phyloP scores from a whole-genome alignment of 805 yeast species.

The Teunomyces barrocoloradensis region DNA sequence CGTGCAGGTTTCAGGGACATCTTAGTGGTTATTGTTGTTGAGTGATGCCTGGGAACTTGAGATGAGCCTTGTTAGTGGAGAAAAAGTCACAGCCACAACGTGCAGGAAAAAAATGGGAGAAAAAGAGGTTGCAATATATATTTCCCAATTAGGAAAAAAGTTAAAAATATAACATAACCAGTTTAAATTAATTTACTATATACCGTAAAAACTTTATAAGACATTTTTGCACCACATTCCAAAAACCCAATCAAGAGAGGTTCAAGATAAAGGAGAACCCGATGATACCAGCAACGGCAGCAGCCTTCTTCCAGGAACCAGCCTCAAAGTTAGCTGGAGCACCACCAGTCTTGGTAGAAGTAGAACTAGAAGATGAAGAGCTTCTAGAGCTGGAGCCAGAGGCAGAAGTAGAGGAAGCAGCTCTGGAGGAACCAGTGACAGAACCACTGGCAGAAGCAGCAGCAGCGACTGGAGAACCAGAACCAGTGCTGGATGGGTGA shows the following conservation, averaged over 20 bases:
- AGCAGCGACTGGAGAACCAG: constrained; percentile 2
- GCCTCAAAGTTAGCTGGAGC: constrained; percentile 17
- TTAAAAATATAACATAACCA: background rate
- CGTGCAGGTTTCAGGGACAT: constrained; percentile 51
- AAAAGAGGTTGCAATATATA: background rate
- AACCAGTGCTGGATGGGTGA: constrained; percentile 10
- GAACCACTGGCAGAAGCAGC: background rate
- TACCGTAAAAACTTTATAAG: background rate
- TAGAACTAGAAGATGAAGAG: constrained; percentile 9
- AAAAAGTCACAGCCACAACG: background rate
- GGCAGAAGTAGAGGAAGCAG: constrained; percentile 6
- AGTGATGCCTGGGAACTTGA: background rate
- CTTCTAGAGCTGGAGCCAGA: constrained; percentile 10
- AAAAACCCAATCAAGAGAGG: constrained; percentile 7
- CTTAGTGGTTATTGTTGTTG: background rate
- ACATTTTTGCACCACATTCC: background rate
- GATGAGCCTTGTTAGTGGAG: background rate
- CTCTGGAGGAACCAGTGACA: constrained; percentile 1
- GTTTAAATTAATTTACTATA: background rate
- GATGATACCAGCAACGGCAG: constrained; percentile 33
- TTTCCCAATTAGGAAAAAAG: background rate
- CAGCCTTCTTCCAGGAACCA: constrained; percentile 37
- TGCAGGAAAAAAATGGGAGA: background rate
- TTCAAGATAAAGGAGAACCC: constrained; percentile 36
- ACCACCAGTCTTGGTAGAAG: constrained; percentile 15